A percentile compares a stretch with the other conserved stretches of the same genome.
phyloP scores from a whole-genome alignment of 306 rosid genomes.

The Canavalia gladiata region DNA sequence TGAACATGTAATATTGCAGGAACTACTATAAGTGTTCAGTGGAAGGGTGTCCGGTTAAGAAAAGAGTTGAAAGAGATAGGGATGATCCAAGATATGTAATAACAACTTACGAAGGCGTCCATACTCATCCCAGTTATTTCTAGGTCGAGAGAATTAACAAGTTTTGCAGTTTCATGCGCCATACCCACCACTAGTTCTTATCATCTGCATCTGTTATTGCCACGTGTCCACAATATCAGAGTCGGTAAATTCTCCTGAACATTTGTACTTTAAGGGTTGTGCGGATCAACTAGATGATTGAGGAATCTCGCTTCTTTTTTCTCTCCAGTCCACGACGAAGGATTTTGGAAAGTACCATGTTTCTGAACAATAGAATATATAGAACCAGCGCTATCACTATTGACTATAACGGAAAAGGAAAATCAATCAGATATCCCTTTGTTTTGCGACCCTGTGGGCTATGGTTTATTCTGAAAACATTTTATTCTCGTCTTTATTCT shows the following conservation, averaged over 20 bases:
- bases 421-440: not conserved
- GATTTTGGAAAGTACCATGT: not conserved
- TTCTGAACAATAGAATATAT: not conserved
- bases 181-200: not conserved
- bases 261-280: not conserved
- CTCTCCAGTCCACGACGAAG: not conserved
- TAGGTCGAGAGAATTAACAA: not conserved
- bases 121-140: constrained; percentile 64
- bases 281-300: not conserved
- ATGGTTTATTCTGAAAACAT: not conserved
- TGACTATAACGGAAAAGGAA: not conserved
- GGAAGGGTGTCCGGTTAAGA: constrained; percentile 87
- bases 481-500: not conserved
- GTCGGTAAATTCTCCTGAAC: constrained; percentile 21
- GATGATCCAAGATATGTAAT: constrained; percentile 79
- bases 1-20: constrained; percentile 53
- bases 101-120: constrained; percentile 88
- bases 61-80: constrained; percentile 84
- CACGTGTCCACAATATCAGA: not conserved
- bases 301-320: constrained; percentile 22
- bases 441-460: not conserved
- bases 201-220: not conserved
- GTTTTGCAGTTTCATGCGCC: constrained; percentile 10
- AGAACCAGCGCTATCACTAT: not conserved
- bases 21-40: constrained; percentile 84